These are phyloP conservation scores for Choanephora cucurbitarum DNA, from an alignment of 371 early-diverging fungal species.

Conservation along the genomic window DNA sequence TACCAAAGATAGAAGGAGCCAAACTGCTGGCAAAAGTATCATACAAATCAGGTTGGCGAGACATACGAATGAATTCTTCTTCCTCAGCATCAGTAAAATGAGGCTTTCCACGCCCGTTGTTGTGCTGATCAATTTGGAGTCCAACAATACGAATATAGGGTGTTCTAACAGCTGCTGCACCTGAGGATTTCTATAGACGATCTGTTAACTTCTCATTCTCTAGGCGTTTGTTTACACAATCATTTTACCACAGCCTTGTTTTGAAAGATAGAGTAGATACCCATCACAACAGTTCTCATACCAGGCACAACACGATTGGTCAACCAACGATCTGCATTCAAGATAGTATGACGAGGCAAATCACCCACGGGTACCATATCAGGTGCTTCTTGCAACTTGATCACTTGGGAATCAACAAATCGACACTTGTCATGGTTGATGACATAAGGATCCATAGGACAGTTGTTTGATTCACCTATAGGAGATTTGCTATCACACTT, in stretches of 20 bases:
- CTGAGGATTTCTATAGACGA: slow-evolving; percentile 44
- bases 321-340: slow-evolving; percentile 89
- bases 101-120: slow-evolving; percentile 62
- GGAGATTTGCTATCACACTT: slow-evolving; percentile 66
- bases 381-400: slow-evolving; percentile 98
- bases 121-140: slow-evolving; percentile 83
- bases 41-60: slow-evolving; percentile 88
- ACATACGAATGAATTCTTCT: slow-evolving; percentile 84
- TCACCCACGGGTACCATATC: slow-evolving; percentile 99
- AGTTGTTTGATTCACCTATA: slow-evolving; percentile 38
- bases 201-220: too few relatives aligned
- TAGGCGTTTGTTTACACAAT: too few relatives aligned
- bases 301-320: slow-evolving; percentile 96
- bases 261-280: slow-evolving; percentile 95
- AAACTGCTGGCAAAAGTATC: slow-evolving; percentile 88
- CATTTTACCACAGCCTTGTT: slow-evolving; percentile 53
- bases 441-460: slow-evolving; percentile 95
- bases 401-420: slow-evolving; percentile 97
- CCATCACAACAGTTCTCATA: slow-evolving; percentile 91
- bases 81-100: slow-evolving; percentile 93
- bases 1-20: slow-evolving; percentile 97
- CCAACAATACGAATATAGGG: slow-evolving; percentile 95
- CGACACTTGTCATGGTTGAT: slow-evolving; percentile 95
- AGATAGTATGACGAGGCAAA: slow-evolving; percentile 94
- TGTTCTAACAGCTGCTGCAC: slow-evolving; percentile 87